Evolutionary conservation across 2,329 filamentous ascomycete species (phyloP), one percentile per base, ranked within the genome.

Genomic region (Lasiodiplodia citricola): DNA sequence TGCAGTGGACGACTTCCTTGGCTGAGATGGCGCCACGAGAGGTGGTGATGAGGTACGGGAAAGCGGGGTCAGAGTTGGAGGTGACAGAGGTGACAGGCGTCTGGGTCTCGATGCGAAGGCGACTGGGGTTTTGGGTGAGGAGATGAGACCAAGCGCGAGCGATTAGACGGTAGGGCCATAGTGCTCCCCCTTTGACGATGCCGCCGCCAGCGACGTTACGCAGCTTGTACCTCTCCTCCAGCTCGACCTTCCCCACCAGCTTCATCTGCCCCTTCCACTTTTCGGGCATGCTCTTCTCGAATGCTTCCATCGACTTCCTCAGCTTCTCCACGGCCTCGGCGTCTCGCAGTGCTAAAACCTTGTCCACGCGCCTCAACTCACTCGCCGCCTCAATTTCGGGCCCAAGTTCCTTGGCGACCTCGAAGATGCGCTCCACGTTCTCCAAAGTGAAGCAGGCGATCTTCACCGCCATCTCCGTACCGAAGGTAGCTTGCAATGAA

Each of bases 1-100:
- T 90, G 8, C 86, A 85, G 70, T 90, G 86, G 2, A 90, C 80
- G 1, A 90, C 78, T 65, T 89, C 83, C 0, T 79, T 77, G 8
- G 86, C 80, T 3, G 73, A 74, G 41, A 89, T 79, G 0, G 52
- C 71, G 2, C 86, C 86, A 7, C 83, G 78, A 0, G 72, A 66
- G 1, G 87, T 88, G 4, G 78, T 71, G 5, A 89, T 72, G 1
- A 76, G 74, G 35, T 64, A 64, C 2, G 47, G 28, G 18, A 52
- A 23, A 13, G 21, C 28, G 72, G 85, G 86, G 18, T 74, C 72
- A 4, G 75, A 69, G 0, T 72, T 16, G 7, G 71, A 54, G 2
- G 67, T 68, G 16, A 83, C 72, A 5, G 69, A 74, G 25, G 75
- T 72, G 14, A 81, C 82, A 0, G 72, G 71, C 2, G 83, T 85